These are phyloP conservation scores for Floccularia luteovirens DNA, from an alignment of 768 basidiomycete species.

Conservation along the genomic window DNA sequence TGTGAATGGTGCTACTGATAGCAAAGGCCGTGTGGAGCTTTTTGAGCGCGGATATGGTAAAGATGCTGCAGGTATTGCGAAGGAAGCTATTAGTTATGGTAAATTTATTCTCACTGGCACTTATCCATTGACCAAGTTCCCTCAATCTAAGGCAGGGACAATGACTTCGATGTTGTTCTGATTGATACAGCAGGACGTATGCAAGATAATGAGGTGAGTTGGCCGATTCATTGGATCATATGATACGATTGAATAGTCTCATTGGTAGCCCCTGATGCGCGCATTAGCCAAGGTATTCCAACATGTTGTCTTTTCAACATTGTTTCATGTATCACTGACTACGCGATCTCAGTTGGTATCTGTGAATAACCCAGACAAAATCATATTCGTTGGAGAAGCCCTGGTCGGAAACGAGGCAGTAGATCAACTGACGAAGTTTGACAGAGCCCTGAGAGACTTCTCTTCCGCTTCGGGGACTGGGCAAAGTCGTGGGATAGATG, in stretches of 20 bases:
- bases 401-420: slow-evolving; percentile 98
- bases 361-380: slow-evolving; percentile 93
- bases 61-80: slow-evolving; percentile 97
- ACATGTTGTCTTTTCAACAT: too few species aligned
- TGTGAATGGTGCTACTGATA: slow-evolving; percentile 58
- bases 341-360: slow-evolving; percentile 61
- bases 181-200: slow-evolving; percentile 98
- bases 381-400: slow-evolving; percentile 97
- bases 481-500: slow-evolving; percentile 89
- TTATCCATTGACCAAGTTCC: slow-evolving; percentile 4
- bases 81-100: slow-evolving; percentile 92
- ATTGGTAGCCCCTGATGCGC: slow-evolving; percentile 81
- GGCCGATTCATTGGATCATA: neutral
- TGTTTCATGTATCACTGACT: slow-evolving; percentile 4
- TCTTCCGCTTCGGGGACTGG: slow-evolving; percentile 62
- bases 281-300: slow-evolving; percentile 82
- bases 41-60: slow-evolving; percentile 98
- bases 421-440: slow-evolving; percentile 95
- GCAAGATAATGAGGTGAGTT: slow-evolving; percentile 94
- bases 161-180: slow-evolving; percentile 91
- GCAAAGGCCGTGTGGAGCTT: slow-evolving; percentile 79
- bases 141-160: slow-evolving; percentile 77
- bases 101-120: slow-evolving; percentile 2
- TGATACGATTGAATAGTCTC: neutral
- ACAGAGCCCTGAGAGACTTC: slow-evolving; percentile 89